Evolutionary conservation across 169 alveolate species (phyloP).

Genomic region (Cryptosporidium sp.): DNA sequence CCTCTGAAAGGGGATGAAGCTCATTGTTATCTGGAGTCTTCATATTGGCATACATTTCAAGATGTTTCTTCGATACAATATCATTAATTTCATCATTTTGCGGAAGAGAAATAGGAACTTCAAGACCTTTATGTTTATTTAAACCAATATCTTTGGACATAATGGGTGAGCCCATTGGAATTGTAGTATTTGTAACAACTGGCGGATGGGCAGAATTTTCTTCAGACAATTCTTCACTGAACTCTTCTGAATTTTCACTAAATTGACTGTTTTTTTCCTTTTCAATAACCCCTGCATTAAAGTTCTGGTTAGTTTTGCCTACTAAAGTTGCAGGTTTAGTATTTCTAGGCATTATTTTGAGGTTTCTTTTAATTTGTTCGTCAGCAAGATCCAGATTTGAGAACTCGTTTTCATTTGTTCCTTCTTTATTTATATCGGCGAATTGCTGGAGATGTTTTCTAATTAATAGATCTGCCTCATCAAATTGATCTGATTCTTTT

Average conservation of each 20-base stretch:
- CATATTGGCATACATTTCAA: not conserved
- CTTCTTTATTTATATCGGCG: not conserved
- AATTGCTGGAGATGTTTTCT: conserved; percentile 9
- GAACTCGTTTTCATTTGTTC: not conserved
- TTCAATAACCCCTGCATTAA: not conserved
- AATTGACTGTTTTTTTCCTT: conserved; percentile 16
- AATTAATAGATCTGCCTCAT: conserved; percentile 22
- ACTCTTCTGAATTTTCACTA: conserved; percentile 21
- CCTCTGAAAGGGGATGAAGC: not conserved
- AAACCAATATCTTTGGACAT: not conserved
- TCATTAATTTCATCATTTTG: not conserved
- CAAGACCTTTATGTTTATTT: not conserved
- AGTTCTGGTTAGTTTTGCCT: no score
- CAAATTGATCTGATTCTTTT: not conserved
- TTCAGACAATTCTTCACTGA: not conserved
- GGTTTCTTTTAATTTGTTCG: not conserved
- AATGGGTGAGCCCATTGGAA: not conserved
- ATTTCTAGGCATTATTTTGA: not conserved
- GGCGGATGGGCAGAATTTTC: not conserved
- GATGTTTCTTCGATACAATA: not conserved
- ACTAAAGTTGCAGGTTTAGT: not conserved
- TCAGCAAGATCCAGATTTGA: not conserved
- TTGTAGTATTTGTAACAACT: not conserved
- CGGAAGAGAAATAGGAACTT: no score
- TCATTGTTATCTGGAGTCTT: not conserved